phyloP scores from a whole-genome alignment of 108 stramenopile species.

The Fragilaria crotonensis region DNA sequence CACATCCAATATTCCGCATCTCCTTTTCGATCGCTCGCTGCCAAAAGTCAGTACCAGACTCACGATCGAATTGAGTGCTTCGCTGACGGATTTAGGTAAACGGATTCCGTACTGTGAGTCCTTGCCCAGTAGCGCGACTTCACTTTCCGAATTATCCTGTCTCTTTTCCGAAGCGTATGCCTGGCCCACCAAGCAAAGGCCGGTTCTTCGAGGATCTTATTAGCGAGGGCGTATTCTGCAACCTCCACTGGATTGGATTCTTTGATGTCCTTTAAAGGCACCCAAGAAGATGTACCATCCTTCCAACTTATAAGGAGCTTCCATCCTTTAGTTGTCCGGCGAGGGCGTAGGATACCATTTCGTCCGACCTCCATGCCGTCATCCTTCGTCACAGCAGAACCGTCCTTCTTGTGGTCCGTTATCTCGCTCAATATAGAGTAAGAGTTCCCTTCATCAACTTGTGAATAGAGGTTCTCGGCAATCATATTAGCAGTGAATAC shows the following conservation, averaged over 20 bases:
- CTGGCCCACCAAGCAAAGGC: constrained; percentile 39
- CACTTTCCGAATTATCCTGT: too few relatives aligned
- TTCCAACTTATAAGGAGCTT: constrained; percentile 25
- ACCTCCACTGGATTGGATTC: constrained; percentile 26
- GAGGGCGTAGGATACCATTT: too few relatives aligned
- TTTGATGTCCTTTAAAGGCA: too few relatives aligned
- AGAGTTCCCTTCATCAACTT: constrained; percentile 10
- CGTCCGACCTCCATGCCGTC: neutral
- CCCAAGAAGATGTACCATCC: constrained; percentile 24
- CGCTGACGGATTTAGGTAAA: constrained; percentile 19
- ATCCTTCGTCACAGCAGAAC: neutral
- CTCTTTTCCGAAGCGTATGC: constrained; percentile 3
- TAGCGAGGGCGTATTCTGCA: constrained; percentile 25
- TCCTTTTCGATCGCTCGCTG: constrained; percentile 28
- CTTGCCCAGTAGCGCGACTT: constrained; percentile 19
- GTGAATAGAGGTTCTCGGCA: constrained; percentile 15
- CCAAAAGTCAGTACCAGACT: constrained; percentile 16
- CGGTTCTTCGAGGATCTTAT: too few relatives aligned
- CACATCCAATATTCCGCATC: constrained; percentile 13
- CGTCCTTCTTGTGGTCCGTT: too few relatives aligned
- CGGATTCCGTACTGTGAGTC: too few relatives aligned
- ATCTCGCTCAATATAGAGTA: constrained; percentile 8
- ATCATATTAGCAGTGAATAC: constrained; percentile 13
- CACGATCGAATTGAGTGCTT: constrained; percentile 21
- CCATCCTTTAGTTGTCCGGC: constrained; percentile 25